Evolutionary conservation across 257 asterid genomes (phyloP), one percentile per base, ranked within the genome.

Genomic region (Osmanthus fragrans): DNA sequence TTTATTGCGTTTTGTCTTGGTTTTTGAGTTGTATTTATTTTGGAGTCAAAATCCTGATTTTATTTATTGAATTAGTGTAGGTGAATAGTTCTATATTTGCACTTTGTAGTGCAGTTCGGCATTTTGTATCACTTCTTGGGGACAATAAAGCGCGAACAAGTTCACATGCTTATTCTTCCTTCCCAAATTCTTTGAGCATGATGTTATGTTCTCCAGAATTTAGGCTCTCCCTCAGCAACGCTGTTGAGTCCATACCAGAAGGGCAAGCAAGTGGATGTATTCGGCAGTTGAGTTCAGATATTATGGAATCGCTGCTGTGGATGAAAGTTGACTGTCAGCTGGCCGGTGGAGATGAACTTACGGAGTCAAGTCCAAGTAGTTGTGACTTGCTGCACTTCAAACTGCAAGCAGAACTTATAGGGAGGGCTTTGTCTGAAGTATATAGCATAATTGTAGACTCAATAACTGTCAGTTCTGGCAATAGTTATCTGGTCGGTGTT

Each of bases 231-330:
- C 83, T 91, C 80, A 80, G 90, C 79, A 93, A 83, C 66, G 97
- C 96, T 79, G 82, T 89, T 72, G 88, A 86, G 82, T 84, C 92
- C 75, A 86, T 95, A 79, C 99, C 99, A 11, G 99, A 95, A 88
- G 98, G 99, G 80, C 98, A 91, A 86, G 92, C 92, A 42, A 87
- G 96, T 80, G 97, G 87, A 49, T 92, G 90, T 86, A 88, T 95
- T 74, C 89, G 75, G 49, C 87, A 83, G 73, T 81, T 95, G 72
- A 84, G 83, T 72, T 82, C 85, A 65, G 97, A 91, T 86, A 70
- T 91, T 68, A 80, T 76, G 73, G 94, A 92, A 76, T 88, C 98
- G 68, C 84, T 95, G 51, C 87, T 88, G 82, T 93, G 97, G 98
- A 70, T 93, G 49, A 87, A 86, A 80, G 69, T 75, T 63, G 87